These are phyloP conservation scores for Thielaviopsis ethacetica DNA, from an alignment of 2,329 filamentous ascomycete genomes.

Conservation along the genomic window DNA sequence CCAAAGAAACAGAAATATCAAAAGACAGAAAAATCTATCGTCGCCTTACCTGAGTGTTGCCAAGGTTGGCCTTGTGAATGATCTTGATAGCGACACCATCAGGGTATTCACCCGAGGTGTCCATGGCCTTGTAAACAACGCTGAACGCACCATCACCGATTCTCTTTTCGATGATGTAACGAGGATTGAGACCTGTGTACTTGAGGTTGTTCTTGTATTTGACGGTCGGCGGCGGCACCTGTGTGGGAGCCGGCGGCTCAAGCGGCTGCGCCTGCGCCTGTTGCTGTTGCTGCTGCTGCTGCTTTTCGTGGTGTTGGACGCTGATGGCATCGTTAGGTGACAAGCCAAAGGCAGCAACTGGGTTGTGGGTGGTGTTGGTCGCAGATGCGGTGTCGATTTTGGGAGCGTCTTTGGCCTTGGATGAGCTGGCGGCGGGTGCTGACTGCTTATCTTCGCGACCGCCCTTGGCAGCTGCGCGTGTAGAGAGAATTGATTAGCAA, in stretches of 20 bases:
- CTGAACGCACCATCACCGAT: conserved; percentile 99
- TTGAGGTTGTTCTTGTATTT: background rate
- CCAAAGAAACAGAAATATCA: conserved; percentile 14
- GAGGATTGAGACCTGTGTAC: conserved; percentile 32
- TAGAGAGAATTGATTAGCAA: background rate
- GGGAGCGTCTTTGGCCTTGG: background rate
- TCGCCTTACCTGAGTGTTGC: conserved; percentile 83
- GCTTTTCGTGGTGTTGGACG: conserved; percentile 8
- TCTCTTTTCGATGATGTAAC: conserved; percentile 48
- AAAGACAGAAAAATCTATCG: conserved; percentile 7
- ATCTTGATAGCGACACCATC: conserved; percentile 90
- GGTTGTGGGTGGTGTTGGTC: background rate
- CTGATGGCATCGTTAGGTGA: conserved; percentile 4
- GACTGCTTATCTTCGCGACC: conserved; percentile 8
- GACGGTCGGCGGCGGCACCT: background rate
- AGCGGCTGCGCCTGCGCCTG: background rate
- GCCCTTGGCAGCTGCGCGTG: conserved; percentile 4
- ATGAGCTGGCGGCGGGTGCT: background rate
- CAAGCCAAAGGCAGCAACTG: background rate
- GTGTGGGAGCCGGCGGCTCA: background rate
- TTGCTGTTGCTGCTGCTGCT: background rate
- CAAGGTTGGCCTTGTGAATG: conserved; percentile 98
- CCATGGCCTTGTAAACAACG: conserved; percentile 85
- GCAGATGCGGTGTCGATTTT: background rate
- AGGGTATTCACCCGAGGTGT: conserved; percentile 50